Conservation (phyloP, 2,329 filamentous ascomycete species). For the Sphaerulina musiva region DNA sequence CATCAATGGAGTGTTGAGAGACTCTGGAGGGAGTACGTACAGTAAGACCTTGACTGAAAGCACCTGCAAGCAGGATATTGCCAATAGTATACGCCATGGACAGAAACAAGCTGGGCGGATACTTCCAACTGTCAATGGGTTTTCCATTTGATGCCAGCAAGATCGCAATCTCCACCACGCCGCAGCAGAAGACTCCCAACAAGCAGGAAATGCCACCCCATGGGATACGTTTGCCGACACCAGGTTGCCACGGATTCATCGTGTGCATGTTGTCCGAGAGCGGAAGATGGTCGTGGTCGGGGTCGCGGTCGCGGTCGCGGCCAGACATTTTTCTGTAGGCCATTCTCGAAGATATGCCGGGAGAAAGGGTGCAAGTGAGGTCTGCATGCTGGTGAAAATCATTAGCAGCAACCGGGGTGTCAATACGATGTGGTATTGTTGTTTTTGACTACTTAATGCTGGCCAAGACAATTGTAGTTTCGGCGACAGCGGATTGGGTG, state of each 20-base stretch:
- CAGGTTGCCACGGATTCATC: slow-evolving; percentile 17
- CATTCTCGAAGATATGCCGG: not conserved
- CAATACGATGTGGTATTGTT: not conserved
- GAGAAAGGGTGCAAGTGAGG: not conserved
- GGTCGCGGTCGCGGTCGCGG: not conserved
- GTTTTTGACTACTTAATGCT: not conserved
- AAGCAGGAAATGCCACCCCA: slow-evolving; percentile 15
- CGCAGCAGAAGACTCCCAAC: slow-evolving; percentile 12
- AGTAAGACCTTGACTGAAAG: slow-evolving; percentile 15
- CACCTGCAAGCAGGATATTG: slow-evolving; percentile 15
- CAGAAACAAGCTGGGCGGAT: slow-evolving; percentile 16
- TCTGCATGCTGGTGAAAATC: slow-evolving; percentile 1
- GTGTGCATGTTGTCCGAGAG: not conserved
- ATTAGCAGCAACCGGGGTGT: not conserved
- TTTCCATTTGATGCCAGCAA: slow-evolving; percentile 11
- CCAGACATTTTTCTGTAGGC: slow-evolving; percentile 2
- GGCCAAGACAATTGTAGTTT: slow-evolving; percentile 2
- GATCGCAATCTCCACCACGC: slow-evolving; percentile 13
- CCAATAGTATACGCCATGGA: slow-evolving; percentile 17
- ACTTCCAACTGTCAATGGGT: slow-evolving; percentile 15
- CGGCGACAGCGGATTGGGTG: not conserved
- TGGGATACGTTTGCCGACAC: slow-evolving; percentile 10
- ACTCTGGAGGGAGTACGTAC: not conserved
- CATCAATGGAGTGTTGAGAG: no score
- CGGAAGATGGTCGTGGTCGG: not conserved